Evolutionary conservation across 2,329 filamentous ascomycete genomes (phyloP).

Genomic region (Clarireedia hainanense): DNA sequence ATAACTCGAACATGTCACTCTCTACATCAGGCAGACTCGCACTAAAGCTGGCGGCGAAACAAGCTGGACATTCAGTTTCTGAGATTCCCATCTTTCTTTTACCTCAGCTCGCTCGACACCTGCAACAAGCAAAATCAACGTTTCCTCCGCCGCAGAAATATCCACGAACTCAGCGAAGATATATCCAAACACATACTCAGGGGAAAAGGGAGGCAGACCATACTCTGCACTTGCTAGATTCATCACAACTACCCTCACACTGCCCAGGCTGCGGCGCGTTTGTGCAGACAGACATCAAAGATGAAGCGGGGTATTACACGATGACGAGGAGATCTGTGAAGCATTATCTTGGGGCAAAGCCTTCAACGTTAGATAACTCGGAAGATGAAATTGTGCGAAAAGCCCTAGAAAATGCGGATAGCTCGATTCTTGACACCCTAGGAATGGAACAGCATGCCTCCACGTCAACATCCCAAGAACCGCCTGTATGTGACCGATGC

Average conservation of each 20-base stretch:
- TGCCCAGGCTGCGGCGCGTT: slow-evolving; percentile 60
- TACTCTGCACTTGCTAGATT: not conserved
- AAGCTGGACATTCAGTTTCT: slow-evolving; percentile 14
- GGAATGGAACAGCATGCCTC: slow-evolving; percentile 6
- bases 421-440: slow-evolving; percentile 6
- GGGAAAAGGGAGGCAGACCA: not conserved
- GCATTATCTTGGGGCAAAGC: slow-evolving; percentile 35
- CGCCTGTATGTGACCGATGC: slow-evolving; percentile 77
- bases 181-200: not conserved
- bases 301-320: slow-evolving; percentile 50
- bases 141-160: not conserved
- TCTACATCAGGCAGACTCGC: slow-evolving; percentile 5
- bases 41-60: slow-evolving; percentile 11
- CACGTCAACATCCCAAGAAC: slow-evolving; percentile 11
- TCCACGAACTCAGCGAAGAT: slow-evolving; percentile 3
- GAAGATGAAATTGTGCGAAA: slow-evolving; percentile 41
- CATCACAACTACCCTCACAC: slow-evolving; percentile 40
- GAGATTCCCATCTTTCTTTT: slow-evolving; percentile 43
- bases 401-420: slow-evolving; percentile 21
- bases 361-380: slow-evolving; percentile 7
- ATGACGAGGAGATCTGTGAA: slow-evolving; percentile 42
- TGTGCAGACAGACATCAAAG: slow-evolving; percentile 45
- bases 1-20: not conserved
- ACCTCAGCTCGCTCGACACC: slow-evolving; percentile 29
- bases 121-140: not conserved